phyloP scores from a whole-genome alignment of 805 yeast genomes.

The Kodamaea lidongshanica region DNA sequence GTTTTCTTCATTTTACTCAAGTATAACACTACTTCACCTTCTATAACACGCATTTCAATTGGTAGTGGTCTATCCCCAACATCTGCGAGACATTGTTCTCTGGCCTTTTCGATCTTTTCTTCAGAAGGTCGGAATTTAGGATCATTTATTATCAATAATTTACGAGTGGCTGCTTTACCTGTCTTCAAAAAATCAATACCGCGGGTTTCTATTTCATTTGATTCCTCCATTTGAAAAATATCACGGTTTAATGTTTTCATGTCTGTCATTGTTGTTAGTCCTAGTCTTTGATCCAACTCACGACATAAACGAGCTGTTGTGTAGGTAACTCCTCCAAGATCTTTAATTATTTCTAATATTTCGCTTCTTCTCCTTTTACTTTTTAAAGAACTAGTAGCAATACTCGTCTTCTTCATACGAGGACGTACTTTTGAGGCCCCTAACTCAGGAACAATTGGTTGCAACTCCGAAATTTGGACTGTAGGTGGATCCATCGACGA shows the following conservation, averaged over 20 bases:
- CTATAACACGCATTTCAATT: constrained; percentile 18
- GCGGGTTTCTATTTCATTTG: constrained; percentile 18
- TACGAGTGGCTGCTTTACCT: constrained; percentile 25
- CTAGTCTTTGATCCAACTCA: constrained; percentile 25
- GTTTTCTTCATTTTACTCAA: constrained; percentile 6
- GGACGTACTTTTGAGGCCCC: constrained; percentile 1
- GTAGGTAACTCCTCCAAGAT: constrained; percentile 33
- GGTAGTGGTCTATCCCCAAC: constrained; percentile 15
- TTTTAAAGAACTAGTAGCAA: constrained; percentile 18
- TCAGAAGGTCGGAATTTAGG: constrained; percentile 23
- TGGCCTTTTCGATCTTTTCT: constrained; percentile 22
- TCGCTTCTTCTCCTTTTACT: constrained; percentile 25
- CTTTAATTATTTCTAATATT: constrained; percentile 25
- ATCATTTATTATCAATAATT: constrained; percentile 26
- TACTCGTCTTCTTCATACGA: not conserved
- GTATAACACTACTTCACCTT: constrained; percentile 19
- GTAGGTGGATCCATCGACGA: constrained; percentile 9
- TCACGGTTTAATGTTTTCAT: constrained; percentile 36
- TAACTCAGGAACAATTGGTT: constrained; percentile 10
- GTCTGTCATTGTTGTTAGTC: constrained; percentile 27
- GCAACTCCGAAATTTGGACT: constrained; percentile 7
- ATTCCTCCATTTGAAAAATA: constrained; percentile 22
- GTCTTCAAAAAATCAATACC: constrained; percentile 20
- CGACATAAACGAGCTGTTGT: constrained; percentile 31
- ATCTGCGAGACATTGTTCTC: constrained; percentile 21